phyloP scores from a whole-genome alignment of 371 early-diverging fungal species.

The Funneliformis caledonium region DNA sequence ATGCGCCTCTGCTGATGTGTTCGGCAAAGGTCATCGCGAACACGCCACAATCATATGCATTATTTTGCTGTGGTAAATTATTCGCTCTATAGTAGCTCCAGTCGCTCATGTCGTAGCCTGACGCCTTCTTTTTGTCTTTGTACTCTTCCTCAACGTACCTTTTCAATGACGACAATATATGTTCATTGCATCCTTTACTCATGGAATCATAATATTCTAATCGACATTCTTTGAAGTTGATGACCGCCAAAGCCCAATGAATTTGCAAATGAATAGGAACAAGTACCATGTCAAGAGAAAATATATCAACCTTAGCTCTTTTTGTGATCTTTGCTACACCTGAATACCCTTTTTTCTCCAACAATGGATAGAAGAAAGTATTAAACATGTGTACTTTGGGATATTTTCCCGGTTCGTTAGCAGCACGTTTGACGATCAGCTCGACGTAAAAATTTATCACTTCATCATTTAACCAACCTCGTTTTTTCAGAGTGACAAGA shows the following conservation, averaged over 20 bases:
- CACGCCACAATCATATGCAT: conserved; percentile 11
- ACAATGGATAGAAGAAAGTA: conserved; percentile 20
- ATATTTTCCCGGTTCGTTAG: neutral
- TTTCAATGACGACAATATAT: neutral
- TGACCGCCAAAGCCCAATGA: conserved; percentile 20
- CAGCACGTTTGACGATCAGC: conserved; percentile 2
- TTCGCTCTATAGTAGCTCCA: neutral
- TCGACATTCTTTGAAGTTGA: neutral
- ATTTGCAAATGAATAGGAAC: neutral
- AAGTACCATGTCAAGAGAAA: neutral
- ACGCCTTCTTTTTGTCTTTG: neutral
- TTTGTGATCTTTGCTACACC: neutral
- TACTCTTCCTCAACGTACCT: neutral
- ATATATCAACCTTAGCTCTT: neutral
- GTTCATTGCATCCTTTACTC: neutral
- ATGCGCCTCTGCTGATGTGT: neutral
- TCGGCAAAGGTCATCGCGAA: conserved; percentile 4
- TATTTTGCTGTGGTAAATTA: conserved; percentile 10
- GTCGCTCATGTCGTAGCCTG: neutral
- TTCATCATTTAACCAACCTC: conserved; percentile 21
- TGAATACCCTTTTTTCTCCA: neutral
- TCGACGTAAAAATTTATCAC: conserved; percentile 18
- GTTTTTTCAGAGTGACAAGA: neutral
- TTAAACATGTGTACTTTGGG: conserved; percentile 5
- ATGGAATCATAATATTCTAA: conserved; percentile 19